Evolutionary conservation across 2,329 filamentous ascomycete genomes (phyloP).

Genomic region (Trichoderma sp.): DNA sequence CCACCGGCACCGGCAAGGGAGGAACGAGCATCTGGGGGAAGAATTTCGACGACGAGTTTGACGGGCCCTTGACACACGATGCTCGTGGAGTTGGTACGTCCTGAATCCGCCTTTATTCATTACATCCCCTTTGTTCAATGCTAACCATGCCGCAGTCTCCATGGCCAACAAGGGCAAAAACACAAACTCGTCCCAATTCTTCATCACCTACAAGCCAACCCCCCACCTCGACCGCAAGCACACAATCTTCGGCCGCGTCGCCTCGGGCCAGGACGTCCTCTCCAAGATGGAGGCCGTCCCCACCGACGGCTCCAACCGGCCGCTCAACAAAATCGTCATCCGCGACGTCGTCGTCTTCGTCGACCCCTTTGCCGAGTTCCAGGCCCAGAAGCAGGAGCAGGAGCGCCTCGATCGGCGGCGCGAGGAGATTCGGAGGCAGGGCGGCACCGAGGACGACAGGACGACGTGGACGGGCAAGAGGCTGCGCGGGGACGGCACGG

Average conservation of each 20-base stretch:
- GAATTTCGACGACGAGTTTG: slow-evolving; percentile 91
- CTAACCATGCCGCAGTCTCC: slow-evolving; percentile 49
- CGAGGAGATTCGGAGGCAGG: slow-evolving; percentile 63
- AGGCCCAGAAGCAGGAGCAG: slow-evolving; percentile 69
- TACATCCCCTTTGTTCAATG: not conserved
- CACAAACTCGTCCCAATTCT: slow-evolving; percentile 93
- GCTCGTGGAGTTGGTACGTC: slow-evolving; percentile 63
- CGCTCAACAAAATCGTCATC: slow-evolving; percentile 77
- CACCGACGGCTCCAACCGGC: slow-evolving; percentile 74
- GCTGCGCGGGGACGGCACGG: slow-evolving; percentile 67
- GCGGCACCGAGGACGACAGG: slow-evolving; percentile 82
- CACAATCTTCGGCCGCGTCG: slow-evolving; percentile 89
- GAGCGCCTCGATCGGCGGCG: slow-evolving; percentile 61
- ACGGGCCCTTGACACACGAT: slow-evolving; percentile 84
- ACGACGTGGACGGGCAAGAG: slow-evolving; percentile 97
- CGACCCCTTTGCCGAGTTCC: slow-evolving; percentile 93
- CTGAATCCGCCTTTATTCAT: not conserved
- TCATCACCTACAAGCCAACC: slow-evolving; percentile 83
- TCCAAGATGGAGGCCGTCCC: slow-evolving; percentile 75
- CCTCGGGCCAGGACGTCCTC: slow-evolving; percentile 73
- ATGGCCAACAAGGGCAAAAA: slow-evolving; percentile 99
- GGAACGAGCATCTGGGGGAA: slow-evolving; percentile 91
- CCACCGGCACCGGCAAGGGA: slow-evolving; percentile 88
- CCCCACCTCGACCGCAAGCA: slow-evolving; percentile 93
- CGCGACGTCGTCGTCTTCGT: slow-evolving; percentile 83